phyloP scores from a whole-genome alignment of 306 rosid species.

The Lathyrus aphaca region DNA sequence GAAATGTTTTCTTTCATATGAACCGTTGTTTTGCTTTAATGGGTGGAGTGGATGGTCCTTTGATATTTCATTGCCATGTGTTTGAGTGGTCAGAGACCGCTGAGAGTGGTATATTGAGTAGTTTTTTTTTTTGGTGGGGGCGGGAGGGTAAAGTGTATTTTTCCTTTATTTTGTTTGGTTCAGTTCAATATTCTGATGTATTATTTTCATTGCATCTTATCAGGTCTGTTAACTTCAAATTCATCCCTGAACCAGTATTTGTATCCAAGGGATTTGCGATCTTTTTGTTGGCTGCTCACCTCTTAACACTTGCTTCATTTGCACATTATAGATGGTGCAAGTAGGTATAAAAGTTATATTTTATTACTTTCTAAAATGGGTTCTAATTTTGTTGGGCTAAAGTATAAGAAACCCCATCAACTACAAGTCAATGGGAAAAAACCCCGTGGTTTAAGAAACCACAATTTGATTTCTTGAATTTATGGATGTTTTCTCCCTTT shows the following conservation, averaged over 20 bases:
- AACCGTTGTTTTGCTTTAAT: too few species aligned
- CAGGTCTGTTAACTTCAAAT: slow-evolving; percentile 98
- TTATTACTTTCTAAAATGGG: slow-evolving; percentile 22
- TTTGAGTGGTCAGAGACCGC: too few species aligned
- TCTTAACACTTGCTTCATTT: slow-evolving; percentile 60
- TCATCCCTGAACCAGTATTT: slow-evolving; percentile 82
- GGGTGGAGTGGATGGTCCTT: too few species aligned
- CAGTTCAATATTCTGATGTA: slow-evolving; percentile 32
- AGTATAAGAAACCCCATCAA: slow-evolving; percentile 26
- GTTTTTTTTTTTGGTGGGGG: neutral
- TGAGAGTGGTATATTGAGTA: neutral
- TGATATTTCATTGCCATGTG: too few species aligned
- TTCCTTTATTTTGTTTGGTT: neutral
- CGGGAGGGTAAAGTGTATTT: neutral
- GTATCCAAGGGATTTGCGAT: slow-evolving; percentile 80
- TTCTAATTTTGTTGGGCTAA: neutral
- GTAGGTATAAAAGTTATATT: slow-evolving; percentile 58
- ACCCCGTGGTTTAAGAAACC: neutral
- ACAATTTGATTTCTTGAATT: slow-evolving; percentile 23
- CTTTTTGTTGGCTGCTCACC: slow-evolving; percentile 76
- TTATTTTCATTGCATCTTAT: slow-evolving; percentile 43
- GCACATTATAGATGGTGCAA: slow-evolving; percentile 93
- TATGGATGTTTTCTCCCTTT: slow-evolving; percentile 12
- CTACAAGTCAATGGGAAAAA: slow-evolving; percentile 2
- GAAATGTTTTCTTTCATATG: too few species aligned